Base-by-base conservation (phyloP, 73 alveolate genomes). In the Loxodes magnus region DNA sequence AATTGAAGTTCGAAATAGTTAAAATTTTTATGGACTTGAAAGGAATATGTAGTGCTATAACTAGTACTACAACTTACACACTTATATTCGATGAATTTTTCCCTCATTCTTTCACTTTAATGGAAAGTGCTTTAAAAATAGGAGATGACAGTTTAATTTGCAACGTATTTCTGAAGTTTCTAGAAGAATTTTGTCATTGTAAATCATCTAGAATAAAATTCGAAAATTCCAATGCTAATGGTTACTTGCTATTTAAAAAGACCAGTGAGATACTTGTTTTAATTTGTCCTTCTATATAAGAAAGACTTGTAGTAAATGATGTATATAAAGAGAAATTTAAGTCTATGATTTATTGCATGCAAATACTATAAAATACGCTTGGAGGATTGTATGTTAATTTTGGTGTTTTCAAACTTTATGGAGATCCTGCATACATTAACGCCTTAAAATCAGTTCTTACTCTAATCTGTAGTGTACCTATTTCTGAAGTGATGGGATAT, bases 351-450 rank as follows among this genome's bases (percentile, higher is more conserved):
- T 25, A 19, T 25, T 9, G 22, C 1, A 5, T 46, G 15, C 17
- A 10, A 12, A 46, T 46, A n/a, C 22, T 46, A 41, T n/a, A 7
- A 10, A 12, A 46, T 10, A 7, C 27, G 46, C 7, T 46, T 14
- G 27, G 39, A 25, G 59, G 59, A 1, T 37, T 37, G 34, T 46
- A 46, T 46, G 59, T 46, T 19, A 7, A 24, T 22, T 46, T 46
- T 19, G 59, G 59, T 7, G 34, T 46, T 2, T 46, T 46, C 2
- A 41, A 46, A 24, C 43, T 46, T 10, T 46, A 46, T 46, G 39
- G 39, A n/a, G 59, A 46, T 46, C 9, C 27, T 46, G 59, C 39
- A 25, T 46, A n/a, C n/a, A 25, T 10, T 37, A 46, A 46, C 10
- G 43, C 2, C 26, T 46, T n/a, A 20, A 23, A 1, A 46, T 23